Conservation (phyloP, 2,329 filamentous ascomycete genomes). For the Cercospora sp. region DNA sequence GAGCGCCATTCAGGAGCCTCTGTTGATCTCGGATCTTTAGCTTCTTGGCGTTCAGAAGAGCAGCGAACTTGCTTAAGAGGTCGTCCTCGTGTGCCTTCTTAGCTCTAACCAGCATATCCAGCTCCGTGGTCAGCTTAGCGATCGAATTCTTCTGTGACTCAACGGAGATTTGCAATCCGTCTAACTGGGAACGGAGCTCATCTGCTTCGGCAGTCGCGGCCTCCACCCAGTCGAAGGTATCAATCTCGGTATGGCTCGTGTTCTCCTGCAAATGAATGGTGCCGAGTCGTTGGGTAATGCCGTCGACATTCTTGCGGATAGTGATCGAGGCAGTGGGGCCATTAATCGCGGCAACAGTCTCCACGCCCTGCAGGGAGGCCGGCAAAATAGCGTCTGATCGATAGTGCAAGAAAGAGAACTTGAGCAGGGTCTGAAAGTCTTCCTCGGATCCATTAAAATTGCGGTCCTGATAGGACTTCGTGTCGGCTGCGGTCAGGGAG, state of each 20-base stretch:
- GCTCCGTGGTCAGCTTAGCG: conserved; percentile 59
- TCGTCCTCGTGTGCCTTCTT: conserved; percentile 68
- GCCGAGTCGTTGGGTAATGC: conserved; percentile 73
- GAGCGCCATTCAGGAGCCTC: conserved; percentile 58
- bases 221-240: conserved; percentile 70
- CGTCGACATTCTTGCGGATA: conserved; percentile 64
- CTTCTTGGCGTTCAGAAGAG: conserved; percentile 76
- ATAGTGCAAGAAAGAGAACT: conserved; percentile 55
- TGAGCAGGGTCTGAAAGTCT: conserved; percentile 68
- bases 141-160: conserved; percentile 57
- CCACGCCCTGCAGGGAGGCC: conserved; percentile 55
- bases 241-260: conserved; percentile 58
- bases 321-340: conserved; percentile 59
- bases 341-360: conserved; percentile 58
- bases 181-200: conserved; percentile 41
- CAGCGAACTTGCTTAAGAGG: conserved; percentile 67
- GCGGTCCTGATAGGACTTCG: conserved; percentile 55
- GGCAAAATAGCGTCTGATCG: conserved; percentile 44
- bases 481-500: conserved; percentile 60
- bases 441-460: conserved; percentile 57
- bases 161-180: conserved; percentile 39
- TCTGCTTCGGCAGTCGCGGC: conserved; percentile 56
- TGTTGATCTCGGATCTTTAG: conserved; percentile 75
- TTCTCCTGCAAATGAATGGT: conserved; percentile 59
- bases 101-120: conserved; percentile 64